Base-by-base conservation (phyloP, 2,329 filamentous ascomycete species). In the Didymella sp. region DNA sequence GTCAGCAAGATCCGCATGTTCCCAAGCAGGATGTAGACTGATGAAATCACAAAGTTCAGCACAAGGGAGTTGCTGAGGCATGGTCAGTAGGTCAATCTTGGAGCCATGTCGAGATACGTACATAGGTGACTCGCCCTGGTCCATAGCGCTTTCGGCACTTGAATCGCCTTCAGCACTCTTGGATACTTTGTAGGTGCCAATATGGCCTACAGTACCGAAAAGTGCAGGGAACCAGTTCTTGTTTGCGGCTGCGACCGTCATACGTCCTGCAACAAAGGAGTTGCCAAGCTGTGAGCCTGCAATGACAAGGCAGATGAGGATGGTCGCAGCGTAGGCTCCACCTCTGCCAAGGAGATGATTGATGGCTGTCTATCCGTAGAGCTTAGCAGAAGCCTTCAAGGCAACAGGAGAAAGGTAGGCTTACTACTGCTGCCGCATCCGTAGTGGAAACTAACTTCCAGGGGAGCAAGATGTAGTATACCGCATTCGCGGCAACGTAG, bases 1-100 rank as follows among this genome's bases (percentile, higher is more conserved):
- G 85, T 88, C 9, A 88, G 72, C 0, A 88, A 79, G 1, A 84
- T 83, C 17, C 86, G 82, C 78, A 88, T 88, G 68, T 82, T 85
- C 6, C 85, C 86, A 0, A 87, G 74, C 0, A 87, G 72, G 38
- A 88, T 86, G 68, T 88, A 88, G 1, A 87, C 58, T 0, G 83
- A 72, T 0, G 84, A 82, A n/a, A 76, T 54, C 1, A 72, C 30
- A 0, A 67, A 71, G 56, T 69, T 73, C 27, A 76, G 67, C 11
- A 76, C 46, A 15, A 76, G 66, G 0, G 73, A 72, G 24, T 76
- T 76, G 51, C 69, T 72, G 41, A 25, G 4, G 2, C 2, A 9
- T 13, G 0, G 21, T 58, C 15, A 56, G 56, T 30, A 4, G 28
- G 8, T n/a, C 15, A 28, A 9, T 8, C 6, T 21, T 8, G 11